These are phyloP conservation scores for Rhizoclosmatium sp. DNA, from an alignment of 192 early-diverging fungal genomes.

Conservation along the genomic window DNA sequence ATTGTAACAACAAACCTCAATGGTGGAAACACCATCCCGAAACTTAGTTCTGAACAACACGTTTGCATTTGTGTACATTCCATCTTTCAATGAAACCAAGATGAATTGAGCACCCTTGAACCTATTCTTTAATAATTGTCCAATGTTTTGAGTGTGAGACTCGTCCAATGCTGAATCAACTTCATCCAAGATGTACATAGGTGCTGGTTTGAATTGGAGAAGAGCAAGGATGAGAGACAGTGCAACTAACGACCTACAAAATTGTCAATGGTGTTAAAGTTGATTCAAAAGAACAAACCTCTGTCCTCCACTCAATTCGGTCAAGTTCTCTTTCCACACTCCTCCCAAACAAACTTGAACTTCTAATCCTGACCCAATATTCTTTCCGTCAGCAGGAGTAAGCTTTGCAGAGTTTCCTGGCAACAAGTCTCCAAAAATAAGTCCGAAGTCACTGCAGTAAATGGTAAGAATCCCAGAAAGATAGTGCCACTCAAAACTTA, in stretches of 20 bases:
- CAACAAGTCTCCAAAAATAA: slow-evolving; percentile 93
- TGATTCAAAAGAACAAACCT: slow-evolving; percentile 52
- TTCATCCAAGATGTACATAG: slow-evolving; percentile 99
- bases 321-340: slow-evolving; percentile 95
- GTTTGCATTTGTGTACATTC: slow-evolving; percentile 99
- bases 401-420: slow-evolving; percentile 91
- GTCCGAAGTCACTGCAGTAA: slow-evolving; percentile 85
- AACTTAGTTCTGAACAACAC: slow-evolving; percentile 94
- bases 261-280: slow-evolving; percentile 3
- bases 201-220: slow-evolving; percentile 98
- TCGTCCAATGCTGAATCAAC: slow-evolving; percentile 98
- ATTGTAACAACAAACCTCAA: slow-evolving; percentile 65
- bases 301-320: slow-evolving; percentile 97
- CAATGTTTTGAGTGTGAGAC: slow-evolving; percentile 99
- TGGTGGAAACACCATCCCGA: slow-evolving; percentile 91
- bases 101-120: slow-evolving; percentile 99
- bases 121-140: slow-evolving; percentile 86
- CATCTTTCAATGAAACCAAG: slow-evolving; percentile 97
- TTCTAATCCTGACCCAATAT: slow-evolving; percentile 86
- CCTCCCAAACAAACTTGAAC: slow-evolving; percentile 95
- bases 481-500: slow-evolving; percentile 45
- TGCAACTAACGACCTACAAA: slow-evolving; percentile 86
- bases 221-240: slow-evolving; percentile 95
- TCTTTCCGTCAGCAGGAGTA: slow-evolving; percentile 82
- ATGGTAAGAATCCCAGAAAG: background rate